A percentile compares a stretch with the other conserved stretches of the same genome.
These are phyloP conservation scores for Monsonia emarginata DNA, from an alignment of 441 rosid species.

Conservation along the genomic window DNA sequence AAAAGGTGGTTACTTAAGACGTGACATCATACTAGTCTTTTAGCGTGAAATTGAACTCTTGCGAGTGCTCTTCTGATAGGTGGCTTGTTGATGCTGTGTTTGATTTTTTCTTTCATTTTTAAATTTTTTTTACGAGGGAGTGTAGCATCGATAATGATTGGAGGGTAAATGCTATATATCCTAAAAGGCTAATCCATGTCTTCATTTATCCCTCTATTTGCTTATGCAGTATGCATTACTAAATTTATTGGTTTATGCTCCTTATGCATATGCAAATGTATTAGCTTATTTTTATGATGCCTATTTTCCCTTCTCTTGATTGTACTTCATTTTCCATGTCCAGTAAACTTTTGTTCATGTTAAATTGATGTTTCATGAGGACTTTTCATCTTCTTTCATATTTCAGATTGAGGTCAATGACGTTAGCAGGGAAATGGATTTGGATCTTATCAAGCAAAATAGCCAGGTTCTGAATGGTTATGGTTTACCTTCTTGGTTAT, in stretches of 20 bases:
- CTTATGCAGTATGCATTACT: not conserved
- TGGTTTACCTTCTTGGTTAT: slow-evolving; percentile 2
- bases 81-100: not conserved
- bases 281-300: not conserved
- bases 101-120: not conserved
- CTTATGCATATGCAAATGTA: not conserved
- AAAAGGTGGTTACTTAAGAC: not conserved
- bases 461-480: slow-evolving; percentile 56
- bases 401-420: slow-evolving; percentile 90
- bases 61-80: not conserved
- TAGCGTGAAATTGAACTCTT: not conserved
- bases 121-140: not conserved
- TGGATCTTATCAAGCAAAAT: slow-evolving; percentile 94
- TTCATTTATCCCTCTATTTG: not conserved
- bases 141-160: not conserved
- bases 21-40: not conserved
- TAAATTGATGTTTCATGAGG: not conserved
- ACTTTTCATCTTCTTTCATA: slow-evolving; percentile 2
- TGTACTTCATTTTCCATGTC: not conserved
- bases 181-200: not conserved
- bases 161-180: not conserved
- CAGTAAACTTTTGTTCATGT: not conserved
- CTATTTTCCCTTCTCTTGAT: not conserved
- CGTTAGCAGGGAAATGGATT: slow-evolving; percentile 99
- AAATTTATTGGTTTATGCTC: not conserved